Evolutionary conservation across 192 early-diverging fungal species (phyloP).

Genomic region (Dimargaris xerosporica): DNA sequence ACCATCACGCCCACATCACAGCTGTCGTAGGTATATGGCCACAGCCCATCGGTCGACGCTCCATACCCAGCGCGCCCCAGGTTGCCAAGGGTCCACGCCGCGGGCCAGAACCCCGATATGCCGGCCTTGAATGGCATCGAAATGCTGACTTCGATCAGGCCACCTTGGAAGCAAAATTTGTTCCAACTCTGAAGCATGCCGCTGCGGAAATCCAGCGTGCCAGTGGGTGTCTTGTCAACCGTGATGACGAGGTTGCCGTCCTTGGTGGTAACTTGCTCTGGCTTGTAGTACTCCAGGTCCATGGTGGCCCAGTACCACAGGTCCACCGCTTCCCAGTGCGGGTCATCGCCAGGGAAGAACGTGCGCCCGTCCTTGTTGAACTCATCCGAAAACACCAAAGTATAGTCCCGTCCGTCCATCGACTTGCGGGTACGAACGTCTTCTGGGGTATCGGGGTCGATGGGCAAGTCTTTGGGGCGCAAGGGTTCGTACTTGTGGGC

Average conservation of each 20-base stretch:
- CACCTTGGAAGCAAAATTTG: constrained; percentile 46
- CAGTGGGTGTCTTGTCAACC: constrained; percentile 13
- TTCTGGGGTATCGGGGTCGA: constrained; percentile 28
- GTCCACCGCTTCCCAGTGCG: constrained; percentile 36
- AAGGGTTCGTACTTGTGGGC: constrained; percentile 24
- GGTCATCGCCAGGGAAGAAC: constrained; percentile 34
- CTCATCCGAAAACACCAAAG: constrained; percentile 43
- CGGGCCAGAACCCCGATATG: constrained; percentile 36
- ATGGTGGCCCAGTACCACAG: constrained; percentile 37
- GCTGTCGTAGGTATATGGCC: constrained; percentile 34
- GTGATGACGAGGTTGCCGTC: constrained; percentile 34
- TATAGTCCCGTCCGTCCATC: constrained; percentile 26
- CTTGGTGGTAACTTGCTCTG: constrained; percentile 27
- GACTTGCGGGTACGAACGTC: constrained; percentile 22
- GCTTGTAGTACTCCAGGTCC: constrained; percentile 37
- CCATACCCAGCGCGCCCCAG: constrained; percentile 39
- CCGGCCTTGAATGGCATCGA: constrained; percentile 32
- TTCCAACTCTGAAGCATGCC: constrained; percentile 50
- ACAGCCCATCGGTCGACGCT: constrained; percentile 37
- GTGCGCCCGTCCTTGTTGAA: constrained; percentile 35
- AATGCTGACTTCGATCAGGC: constrained; percentile 37
- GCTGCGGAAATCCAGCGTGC: constrained; percentile 25
- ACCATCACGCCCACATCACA: constrained; percentile 35
- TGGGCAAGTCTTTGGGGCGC: constrained; percentile 18
- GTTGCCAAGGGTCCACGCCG: constrained; percentile 40